Evolutionary conservation across 2,329 filamentous ascomycete species (phyloP).

Genomic region (Aspergillus sp.): DNA sequence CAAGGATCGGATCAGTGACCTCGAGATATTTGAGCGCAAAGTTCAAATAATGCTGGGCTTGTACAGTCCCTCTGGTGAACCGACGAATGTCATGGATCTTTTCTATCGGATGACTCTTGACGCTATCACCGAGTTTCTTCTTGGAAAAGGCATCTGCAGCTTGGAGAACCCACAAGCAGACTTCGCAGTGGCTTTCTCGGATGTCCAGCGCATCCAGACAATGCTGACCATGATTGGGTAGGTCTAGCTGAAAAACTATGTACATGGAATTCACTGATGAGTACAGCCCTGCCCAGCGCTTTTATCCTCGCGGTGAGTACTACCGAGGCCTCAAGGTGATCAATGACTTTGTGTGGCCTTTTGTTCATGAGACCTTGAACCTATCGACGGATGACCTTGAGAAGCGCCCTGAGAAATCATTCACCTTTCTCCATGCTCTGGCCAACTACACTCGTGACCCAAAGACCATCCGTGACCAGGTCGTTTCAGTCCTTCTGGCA

Average conservation of each 20-base stretch:
- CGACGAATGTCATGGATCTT: slow-evolving; percentile 10
- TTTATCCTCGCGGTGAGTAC: slow-evolving; percentile 7
- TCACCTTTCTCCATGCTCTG: slow-evolving; percentile 13
- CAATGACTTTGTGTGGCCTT: slow-evolving; percentile 14
- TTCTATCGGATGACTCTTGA: slow-evolving; percentile 16
- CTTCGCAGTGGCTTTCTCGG: slow-evolving; percentile 10
- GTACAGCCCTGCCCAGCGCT: slow-evolving; percentile 2
- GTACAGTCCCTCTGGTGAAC: slow-evolving; percentile 1
- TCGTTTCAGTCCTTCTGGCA: slow-evolving; percentile 5
- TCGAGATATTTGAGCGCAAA: slow-evolving; percentile 14
- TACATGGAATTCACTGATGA: background rate
- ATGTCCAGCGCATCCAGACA: slow-evolving; percentile 11
- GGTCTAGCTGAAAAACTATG: background rate
- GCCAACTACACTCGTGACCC: slow-evolving; percentile 10
- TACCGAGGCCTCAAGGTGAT: slow-evolving; percentile 8
- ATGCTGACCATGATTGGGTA: slow-evolving; percentile 13
- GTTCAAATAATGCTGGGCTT: slow-evolving; percentile 10
- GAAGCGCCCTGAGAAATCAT: slow-evolving; percentile 1
- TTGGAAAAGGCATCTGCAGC: slow-evolving; percentile 9
- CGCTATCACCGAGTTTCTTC: slow-evolving; percentile 11
- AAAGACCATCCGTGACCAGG: slow-evolving; percentile 11
- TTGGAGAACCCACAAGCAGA: slow-evolving; percentile 12
- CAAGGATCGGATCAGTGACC: slow-evolving; percentile 9
- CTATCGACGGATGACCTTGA: slow-evolving; percentile 1
- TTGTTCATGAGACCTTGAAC: slow-evolving; percentile 5